phyloP scores from a whole-genome alignment of 306 rosid genomes.

The Acacia crassicarpa region DNA sequence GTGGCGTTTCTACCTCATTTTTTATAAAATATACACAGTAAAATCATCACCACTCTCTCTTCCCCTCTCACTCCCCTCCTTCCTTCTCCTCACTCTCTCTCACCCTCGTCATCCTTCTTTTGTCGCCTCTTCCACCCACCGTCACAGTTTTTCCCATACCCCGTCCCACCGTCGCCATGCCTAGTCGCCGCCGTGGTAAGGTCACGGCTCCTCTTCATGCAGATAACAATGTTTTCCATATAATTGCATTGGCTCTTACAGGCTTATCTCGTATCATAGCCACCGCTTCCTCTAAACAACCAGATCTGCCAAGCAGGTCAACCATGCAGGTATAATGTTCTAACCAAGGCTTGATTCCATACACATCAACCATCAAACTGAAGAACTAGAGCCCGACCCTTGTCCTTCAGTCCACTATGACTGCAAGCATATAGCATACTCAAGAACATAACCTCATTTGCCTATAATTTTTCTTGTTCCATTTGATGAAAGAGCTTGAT shows the following conservation, averaged over 20 bases:
- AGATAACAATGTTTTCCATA: slow-evolving; percentile 87
- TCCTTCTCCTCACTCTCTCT: too few relatives aligned
- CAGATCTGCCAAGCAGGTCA: slow-evolving; percentile 82
- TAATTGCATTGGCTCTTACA: slow-evolving; percentile 68
- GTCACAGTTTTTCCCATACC: too few relatives aligned
- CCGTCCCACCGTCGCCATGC: too few relatives aligned
- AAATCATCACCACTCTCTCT: too few relatives aligned
- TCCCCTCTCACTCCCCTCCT: too few relatives aligned
- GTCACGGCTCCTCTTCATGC: too few relatives aligned
- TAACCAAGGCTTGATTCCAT: slow-evolving; percentile 59
- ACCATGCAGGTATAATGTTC: slow-evolving; percentile 90
- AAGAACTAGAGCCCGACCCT: slow-evolving; percentile 70
- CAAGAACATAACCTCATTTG: slow-evolving; percentile 83
- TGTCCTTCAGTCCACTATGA: slow-evolving; percentile 81
- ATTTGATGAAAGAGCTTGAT: slow-evolving; percentile 64
- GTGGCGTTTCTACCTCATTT: too few relatives aligned
- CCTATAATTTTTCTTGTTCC: slow-evolving; percentile 62
- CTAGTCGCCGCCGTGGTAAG: too few relatives aligned
- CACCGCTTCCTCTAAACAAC: slow-evolving; percentile 82
- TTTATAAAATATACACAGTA: too few relatives aligned
- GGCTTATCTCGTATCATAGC: slow-evolving; percentile 80
- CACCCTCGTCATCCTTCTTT: too few relatives aligned
- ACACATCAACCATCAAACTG: slow-evolving; percentile 66
- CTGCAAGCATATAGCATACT: slow-evolving; percentile 91
- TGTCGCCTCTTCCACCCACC: too few relatives aligned